phyloP scores from a whole-genome alignment of 2,329 filamentous ascomycete species.

The Chalara sp. region DNA sequence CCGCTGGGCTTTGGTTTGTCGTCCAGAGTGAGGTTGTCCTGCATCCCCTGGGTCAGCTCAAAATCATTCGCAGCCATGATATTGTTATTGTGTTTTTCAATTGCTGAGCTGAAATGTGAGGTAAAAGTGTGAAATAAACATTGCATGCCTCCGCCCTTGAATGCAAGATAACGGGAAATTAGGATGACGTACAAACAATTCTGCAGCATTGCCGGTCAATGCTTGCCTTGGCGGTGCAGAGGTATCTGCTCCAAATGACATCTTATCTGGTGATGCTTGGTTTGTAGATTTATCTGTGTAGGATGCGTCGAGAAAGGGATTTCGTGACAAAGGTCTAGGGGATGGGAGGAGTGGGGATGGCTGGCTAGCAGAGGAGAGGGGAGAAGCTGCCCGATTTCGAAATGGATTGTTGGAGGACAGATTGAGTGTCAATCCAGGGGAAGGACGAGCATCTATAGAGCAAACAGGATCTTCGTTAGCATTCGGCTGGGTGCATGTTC shows the following conservation, averaged over 20 bases:
- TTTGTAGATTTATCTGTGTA: constrained; percentile 8
- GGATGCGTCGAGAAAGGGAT: constrained; percentile 64
- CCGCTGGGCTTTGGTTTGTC: constrained; percentile 42
- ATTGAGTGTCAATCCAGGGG: constrained; percentile 52
- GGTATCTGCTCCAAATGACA: constrained; percentile 38
- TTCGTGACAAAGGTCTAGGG: constrained; percentile 59
- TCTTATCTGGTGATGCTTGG: constrained; percentile 35
- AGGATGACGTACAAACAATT: constrained; percentile 65
- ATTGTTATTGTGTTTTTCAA: constrained; percentile 3
- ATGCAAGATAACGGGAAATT: neutral
- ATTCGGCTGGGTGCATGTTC: constrained; percentile 22
- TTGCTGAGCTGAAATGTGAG: neutral
- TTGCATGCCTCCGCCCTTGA: neutral
- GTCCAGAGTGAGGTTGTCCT: constrained; percentile 64
- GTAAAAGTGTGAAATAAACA: too few species aligned
- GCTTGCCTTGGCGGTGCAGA: constrained; percentile 28
- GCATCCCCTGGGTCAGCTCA: constrained; percentile 27
- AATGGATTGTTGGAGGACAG: constrained; percentile 73
- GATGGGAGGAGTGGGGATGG: constrained; percentile 52
- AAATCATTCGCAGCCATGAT: constrained; percentile 2
- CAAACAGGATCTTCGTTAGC: constrained; percentile 22
- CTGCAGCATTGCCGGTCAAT: constrained; percentile 49
- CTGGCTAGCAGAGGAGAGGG: constrained; percentile 36
- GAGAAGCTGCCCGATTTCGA: constrained; percentile 65
- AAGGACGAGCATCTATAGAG: constrained; percentile 26